Percentiles rank a stretch among this genome's conserved stretches.
phyloP scores from a whole-genome alignment of 345 rosid genomes.

The Nephelium lappaceum region DNA sequence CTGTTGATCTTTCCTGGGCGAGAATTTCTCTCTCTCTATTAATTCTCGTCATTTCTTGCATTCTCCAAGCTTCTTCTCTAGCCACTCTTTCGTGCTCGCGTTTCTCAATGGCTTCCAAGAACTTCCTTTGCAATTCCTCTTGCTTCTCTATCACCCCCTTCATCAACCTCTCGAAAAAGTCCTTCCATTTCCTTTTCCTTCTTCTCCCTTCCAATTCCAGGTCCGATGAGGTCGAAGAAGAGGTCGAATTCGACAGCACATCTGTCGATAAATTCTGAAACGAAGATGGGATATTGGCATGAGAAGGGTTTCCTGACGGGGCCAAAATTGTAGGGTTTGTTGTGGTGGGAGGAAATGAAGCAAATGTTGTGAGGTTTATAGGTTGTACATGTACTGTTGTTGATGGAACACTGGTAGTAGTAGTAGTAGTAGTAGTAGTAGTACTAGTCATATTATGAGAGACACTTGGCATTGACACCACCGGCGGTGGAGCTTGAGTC shows the following conservation, averaged over 20 bases:
- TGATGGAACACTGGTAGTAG: constrained; percentile 44
- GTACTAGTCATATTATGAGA: neutral
- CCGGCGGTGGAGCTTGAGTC: constrained; percentile 18
- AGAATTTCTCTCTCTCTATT: constrained; percentile 65
- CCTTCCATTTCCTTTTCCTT: constrained; percentile 64
- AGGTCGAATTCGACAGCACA: constrained; percentile 55
- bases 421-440: constrained; percentile 9
- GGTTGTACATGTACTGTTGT: constrained; percentile 14
- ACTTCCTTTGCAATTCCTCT: constrained; percentile 73
- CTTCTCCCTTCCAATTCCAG: constrained; percentile 41
- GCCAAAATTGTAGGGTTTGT: constrained; percentile 29
- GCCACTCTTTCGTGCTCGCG: constrained; percentile 63
- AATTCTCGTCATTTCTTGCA: constrained; percentile 68
- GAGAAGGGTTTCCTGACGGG: constrained; percentile 14
- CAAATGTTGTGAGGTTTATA: neutral
- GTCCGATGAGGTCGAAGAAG: constrained; percentile 73
- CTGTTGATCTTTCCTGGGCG: constrained; percentile 69
- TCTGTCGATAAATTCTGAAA: constrained; percentile 45
- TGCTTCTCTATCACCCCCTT: constrained; percentile 69
- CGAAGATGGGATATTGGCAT: constrained; percentile 15
- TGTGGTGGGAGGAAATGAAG: neutral
- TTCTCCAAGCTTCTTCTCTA: constrained; percentile 84
- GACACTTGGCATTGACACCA: constrained; percentile 20
- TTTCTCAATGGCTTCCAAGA: constrained; percentile 75
- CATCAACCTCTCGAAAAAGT: constrained; percentile 65